Evolutionary conservation across 805 yeast species (phyloP).

Genomic region (Candida koratica): DNA sequence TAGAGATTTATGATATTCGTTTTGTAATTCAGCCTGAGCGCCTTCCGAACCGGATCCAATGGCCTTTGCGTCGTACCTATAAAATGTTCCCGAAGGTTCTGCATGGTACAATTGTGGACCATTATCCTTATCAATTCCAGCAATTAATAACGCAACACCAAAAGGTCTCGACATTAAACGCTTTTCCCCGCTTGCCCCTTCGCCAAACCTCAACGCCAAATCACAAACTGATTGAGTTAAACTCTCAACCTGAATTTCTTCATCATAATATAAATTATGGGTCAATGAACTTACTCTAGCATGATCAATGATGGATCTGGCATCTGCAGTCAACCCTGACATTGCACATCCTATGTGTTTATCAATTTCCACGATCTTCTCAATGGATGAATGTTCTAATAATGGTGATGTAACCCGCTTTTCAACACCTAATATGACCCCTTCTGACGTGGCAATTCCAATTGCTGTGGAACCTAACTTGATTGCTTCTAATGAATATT

Average conservation of each 20-base stretch:
- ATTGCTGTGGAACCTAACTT: slow-evolving; percentile 97
- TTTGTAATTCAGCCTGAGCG: slow-evolving; percentile 96
- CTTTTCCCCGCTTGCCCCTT: slow-evolving; percentile 95
- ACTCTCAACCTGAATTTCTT: slow-evolving; percentile 85
- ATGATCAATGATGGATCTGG: slow-evolving; percentile 97
- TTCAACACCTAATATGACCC: slow-evolving; percentile 94
- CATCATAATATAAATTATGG: slow-evolving; percentile 87
- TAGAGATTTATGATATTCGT: slow-evolving; percentile 90
- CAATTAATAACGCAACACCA: slow-evolving; percentile 95
- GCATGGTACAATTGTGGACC: slow-evolving; percentile 97
- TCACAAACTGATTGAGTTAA: slow-evolving; percentile 97
- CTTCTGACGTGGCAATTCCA: slow-evolving; percentile 92
- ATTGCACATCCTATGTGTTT: slow-evolving; percentile 95
- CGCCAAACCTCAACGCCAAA: slow-evolving; percentile 93
- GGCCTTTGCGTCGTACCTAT: slow-evolving; percentile 97
- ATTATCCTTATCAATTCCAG: slow-evolving; percentile 87
- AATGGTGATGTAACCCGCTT: slow-evolving; percentile 92
- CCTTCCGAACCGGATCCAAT: slow-evolving; percentile 99
- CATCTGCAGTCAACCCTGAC: slow-evolving; percentile 98
- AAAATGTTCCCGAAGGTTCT: slow-evolving; percentile 98
- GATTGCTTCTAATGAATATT: slow-evolving; percentile 95
- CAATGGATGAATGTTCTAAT: slow-evolving; percentile 88
- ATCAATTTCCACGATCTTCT: slow-evolving; percentile 93
- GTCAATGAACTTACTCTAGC: slow-evolving; percentile 88
- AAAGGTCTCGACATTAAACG: slow-evolving; percentile 96